These are phyloP conservation scores for Nannizziopsis barbatae DNA, from an alignment of 2,329 filamentous ascomycete genomes.

Conservation along the genomic window DNA sequence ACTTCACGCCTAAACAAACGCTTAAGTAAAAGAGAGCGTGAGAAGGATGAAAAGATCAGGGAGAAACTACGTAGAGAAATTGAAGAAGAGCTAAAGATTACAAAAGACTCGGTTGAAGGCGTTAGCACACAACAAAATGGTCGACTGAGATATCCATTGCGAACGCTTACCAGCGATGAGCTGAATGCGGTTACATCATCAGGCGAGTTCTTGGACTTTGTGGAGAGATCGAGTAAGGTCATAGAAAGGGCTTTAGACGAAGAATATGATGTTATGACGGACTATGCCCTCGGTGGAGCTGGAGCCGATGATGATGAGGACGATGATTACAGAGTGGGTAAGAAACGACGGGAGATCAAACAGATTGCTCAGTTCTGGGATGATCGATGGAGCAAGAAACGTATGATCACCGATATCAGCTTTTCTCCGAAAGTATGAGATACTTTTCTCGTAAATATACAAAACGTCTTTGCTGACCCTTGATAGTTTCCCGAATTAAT, in stretches of 20 bases:
- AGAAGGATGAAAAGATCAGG: constrained; percentile 79
- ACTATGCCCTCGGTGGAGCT: constrained; percentile 73
- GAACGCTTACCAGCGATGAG: constrained; percentile 73
- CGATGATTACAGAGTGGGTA: constrained; percentile 41
- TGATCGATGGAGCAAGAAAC: constrained; percentile 90
- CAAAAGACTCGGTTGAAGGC: constrained; percentile 40
- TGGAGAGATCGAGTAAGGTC: constrained; percentile 91
- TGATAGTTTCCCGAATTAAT: constrained; percentile 71
- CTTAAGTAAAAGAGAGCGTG: constrained; percentile 64
- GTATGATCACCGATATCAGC: constrained; percentile 89
- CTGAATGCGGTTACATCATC: constrained; percentile 81
- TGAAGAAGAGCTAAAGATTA: constrained; percentile 75
- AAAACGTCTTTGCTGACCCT: constrained; percentile 14
- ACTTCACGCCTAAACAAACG: constrained; percentile 53
- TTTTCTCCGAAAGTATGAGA: constrained; percentile 70
- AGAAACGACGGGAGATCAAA: constrained; percentile 43
- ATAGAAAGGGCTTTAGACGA: constrained; percentile 91
- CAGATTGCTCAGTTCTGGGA: constrained; percentile 91
- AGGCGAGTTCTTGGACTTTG: constrained; percentile 86
- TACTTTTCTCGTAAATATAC: not conserved
- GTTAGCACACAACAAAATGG: constrained; percentile 34
- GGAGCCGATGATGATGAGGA: constrained; percentile 69
- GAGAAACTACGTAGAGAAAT: constrained; percentile 78
- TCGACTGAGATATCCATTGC: constrained; percentile 56
- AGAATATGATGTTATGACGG: constrained; percentile 89